phyloP scores from a whole-genome alignment of 2,329 filamentous ascomycete genomes.

The Cercospora zeae-maydis region DNA sequence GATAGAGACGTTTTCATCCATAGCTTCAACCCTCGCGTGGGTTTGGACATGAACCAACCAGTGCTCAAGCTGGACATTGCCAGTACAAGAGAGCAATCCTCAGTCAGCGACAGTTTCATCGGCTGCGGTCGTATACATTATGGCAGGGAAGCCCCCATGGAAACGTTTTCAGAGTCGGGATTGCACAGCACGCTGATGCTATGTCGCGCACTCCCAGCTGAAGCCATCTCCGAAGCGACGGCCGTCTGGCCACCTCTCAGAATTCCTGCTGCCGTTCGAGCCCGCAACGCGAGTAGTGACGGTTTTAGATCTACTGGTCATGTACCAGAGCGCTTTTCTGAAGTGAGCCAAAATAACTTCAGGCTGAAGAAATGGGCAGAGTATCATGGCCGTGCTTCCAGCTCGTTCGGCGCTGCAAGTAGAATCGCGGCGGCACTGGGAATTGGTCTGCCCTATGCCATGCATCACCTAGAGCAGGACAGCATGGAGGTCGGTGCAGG shows the following conservation, averaged over 20 bases:
- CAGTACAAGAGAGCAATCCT: slow-evolving; percentile 23
- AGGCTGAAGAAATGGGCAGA: slow-evolving; percentile 74
- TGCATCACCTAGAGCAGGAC: slow-evolving; percentile 21
- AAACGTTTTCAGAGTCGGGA: slow-evolving; percentile 38
- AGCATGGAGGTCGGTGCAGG: slow-evolving; percentile 40
- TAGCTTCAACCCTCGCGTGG: slow-evolving; percentile 56
- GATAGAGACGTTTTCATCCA: slow-evolving; percentile 46
- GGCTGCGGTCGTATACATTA: slow-evolving; percentile 17
- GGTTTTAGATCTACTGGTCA: slow-evolving; percentile 46
- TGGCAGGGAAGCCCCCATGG: slow-evolving; percentile 54
- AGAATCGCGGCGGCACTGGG: slow-evolving; percentile 30
- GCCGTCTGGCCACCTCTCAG: slow-evolving; percentile 69
- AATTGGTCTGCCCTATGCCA: slow-evolving; percentile 28
- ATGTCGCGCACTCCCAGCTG: slow-evolving; percentile 51
- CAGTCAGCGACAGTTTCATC: slow-evolving; percentile 22
- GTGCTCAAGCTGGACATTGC: slow-evolving; percentile 48
- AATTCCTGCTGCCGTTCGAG: slow-evolving; percentile 62
- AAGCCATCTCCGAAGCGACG: slow-evolving; percentile 34
- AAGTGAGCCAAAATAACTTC: slow-evolving; percentile 69
- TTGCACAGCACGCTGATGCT: slow-evolving; percentile 68
- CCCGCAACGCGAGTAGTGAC: slow-evolving; percentile 49
- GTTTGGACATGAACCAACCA: slow-evolving; percentile 71
- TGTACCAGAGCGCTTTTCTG: slow-evolving; percentile 50
- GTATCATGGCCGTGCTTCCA: slow-evolving; percentile 43
- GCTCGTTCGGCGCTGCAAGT: slow-evolving; percentile 26